These are phyloP conservation scores for Isabelozyma rhagii DNA, from an alignment of 805 yeast genomes.

Conservation along the genomic window DNA sequence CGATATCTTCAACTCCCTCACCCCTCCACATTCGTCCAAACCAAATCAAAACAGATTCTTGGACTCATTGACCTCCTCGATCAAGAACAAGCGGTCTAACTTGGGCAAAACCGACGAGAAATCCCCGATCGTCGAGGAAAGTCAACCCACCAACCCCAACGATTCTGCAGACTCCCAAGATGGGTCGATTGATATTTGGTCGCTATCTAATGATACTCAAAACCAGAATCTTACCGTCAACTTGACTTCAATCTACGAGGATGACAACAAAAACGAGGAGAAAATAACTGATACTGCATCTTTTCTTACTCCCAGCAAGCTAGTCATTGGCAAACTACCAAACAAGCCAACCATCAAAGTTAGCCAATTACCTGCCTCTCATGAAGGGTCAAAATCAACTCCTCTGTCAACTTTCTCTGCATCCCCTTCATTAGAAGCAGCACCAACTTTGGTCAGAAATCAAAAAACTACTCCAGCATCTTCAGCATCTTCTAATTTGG, in stretches of 20 bases:
- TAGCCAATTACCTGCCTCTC: background rate
- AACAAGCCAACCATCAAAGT: background rate
- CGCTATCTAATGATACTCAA: constrained; percentile 17
- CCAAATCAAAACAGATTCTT: constrained; percentile 10
- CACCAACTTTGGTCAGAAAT: constrained; percentile 5
- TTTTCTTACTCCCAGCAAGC: constrained; percentile 34
- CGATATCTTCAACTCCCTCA: constrained; percentile 13
- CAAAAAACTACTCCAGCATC: background rate
- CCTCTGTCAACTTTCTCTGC: background rate
- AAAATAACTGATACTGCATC: constrained; percentile 6
- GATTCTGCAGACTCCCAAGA: constrained; percentile 7
- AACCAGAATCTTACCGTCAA: constrained; percentile 8
- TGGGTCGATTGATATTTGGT: constrained; percentile 27
- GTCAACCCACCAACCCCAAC: background rate
- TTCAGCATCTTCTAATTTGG: background rate
- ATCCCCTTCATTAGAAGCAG: constrained; percentile 4
- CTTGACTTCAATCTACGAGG: constrained; percentile 25
- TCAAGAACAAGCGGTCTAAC: constrained; percentile 2
- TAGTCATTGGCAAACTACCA: constrained; percentile 7
- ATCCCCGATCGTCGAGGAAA: background rate
- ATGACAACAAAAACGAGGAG: constrained; percentile 5
- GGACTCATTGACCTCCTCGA: constrained; percentile 11
- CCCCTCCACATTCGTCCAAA: constrained; percentile 13
- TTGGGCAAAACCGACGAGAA: background rate
- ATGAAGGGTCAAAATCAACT: background rate